A percentile compares a stretch with the other conserved stretches of the same genome.
phyloP scores from a whole-genome alignment of 345 rosid species.

The rapeseed (Brassica napus) region DNA sequence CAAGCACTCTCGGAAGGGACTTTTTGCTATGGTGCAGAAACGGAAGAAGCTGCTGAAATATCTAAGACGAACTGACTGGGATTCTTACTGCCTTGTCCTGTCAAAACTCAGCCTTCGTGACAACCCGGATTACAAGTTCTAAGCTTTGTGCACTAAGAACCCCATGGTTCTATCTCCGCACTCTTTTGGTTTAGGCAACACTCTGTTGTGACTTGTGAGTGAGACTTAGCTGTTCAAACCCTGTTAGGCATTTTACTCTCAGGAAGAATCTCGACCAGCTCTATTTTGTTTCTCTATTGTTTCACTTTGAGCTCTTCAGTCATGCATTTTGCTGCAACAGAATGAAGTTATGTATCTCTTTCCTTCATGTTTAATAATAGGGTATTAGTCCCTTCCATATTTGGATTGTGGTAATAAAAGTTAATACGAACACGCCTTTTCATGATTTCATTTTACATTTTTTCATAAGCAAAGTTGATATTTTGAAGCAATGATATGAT shows the following conservation, averaged over 20 bases:
- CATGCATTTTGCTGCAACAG: slow-evolving; percentile 10
- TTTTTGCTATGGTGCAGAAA: slow-evolving; percentile 72
- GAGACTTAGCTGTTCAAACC: slow-evolving; percentile 26
- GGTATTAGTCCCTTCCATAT: neutral
- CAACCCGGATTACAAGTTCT: slow-evolving; percentile 64
- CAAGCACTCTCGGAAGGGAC: slow-evolving; percentile 86
- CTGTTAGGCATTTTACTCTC: slow-evolving; percentile 17
- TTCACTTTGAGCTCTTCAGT: slow-evolving; percentile 6
- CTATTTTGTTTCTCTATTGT: slow-evolving; percentile 15
- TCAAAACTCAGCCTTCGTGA: slow-evolving; percentile 83
- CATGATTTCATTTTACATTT: slow-evolving; percentile 5
- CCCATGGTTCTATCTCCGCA: neutral
- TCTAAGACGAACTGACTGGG: slow-evolving; percentile 93
- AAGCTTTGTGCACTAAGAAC: slow-evolving; percentile 11
- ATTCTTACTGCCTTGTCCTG: slow-evolving; percentile 72
- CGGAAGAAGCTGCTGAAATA: slow-evolving; percentile 83
- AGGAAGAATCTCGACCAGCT: slow-evolving; percentile 12
- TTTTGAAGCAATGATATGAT: slow-evolving; percentile 21
- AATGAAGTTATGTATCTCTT: slow-evolving; percentile 13
- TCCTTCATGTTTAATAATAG: neutral
- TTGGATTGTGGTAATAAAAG: slow-evolving; percentile 21
- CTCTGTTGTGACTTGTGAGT: slow-evolving; percentile 15
- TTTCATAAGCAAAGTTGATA: neutral
- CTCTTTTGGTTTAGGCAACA: slow-evolving; percentile 16
- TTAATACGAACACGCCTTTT: slow-evolving; percentile 5